These are phyloP conservation scores for Cinnamomum micranthum DNA, from an alignment of 164 flowering plant genomes.

Conservation along the genomic window DNA sequence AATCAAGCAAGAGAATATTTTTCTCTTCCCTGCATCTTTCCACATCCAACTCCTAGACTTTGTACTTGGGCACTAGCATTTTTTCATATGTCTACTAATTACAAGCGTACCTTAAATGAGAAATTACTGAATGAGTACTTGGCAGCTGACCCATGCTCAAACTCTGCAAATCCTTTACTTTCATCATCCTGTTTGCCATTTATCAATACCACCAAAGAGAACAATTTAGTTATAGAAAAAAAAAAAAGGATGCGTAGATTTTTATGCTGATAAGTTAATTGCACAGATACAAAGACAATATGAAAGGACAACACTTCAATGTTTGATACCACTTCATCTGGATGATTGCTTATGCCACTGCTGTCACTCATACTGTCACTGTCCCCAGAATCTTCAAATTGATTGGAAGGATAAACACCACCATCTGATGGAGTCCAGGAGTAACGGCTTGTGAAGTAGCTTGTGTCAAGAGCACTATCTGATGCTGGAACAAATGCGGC, in stretches of 20 bases:
- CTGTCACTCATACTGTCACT: constrained; percentile 80
- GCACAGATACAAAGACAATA: not conserved
- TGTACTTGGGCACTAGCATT: no score
- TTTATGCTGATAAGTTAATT: not conserved
- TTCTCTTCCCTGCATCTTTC: no score
- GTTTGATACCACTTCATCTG: constrained; percentile 69
- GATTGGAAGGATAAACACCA: constrained; percentile 53
- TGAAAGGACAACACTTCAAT: not conserved
- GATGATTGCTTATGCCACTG: constrained; percentile 75
- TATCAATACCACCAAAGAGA: not conserved
- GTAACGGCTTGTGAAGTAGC: constrained; percentile 97
- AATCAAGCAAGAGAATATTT: no score
- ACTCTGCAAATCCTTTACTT: constrained; percentile 77
- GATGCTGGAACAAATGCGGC: constrained; percentile 98
- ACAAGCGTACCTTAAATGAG: constrained; percentile 79
- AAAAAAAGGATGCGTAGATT: not conserved
- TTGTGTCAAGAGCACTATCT: constrained; percentile 88
- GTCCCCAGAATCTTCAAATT: constrained; percentile 82
- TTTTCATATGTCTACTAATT: not conserved
- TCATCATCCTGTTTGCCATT: constrained; percentile 69
- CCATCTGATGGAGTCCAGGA: constrained; percentile 82
- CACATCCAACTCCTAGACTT: no score
- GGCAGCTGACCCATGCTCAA: constrained; percentile 61
- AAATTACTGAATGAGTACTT: constrained; percentile 96
- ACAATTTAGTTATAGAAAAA: not conserved